Percentiles rank a stretch among this genome's conserved stretches.
Conservation (phyloP, 257 asterid genomes). For the Ligustrum vulgare region DNA sequence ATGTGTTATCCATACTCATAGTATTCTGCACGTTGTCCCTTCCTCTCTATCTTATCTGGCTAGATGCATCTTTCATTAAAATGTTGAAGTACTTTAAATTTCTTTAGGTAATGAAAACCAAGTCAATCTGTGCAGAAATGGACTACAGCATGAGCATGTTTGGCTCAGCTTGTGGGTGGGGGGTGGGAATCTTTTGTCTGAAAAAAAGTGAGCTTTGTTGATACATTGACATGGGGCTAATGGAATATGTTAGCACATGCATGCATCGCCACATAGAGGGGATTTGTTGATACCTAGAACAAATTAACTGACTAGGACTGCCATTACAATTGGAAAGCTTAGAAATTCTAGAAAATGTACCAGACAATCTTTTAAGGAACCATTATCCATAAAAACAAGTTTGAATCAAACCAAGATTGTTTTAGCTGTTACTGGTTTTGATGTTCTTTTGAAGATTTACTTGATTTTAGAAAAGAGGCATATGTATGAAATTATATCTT, state of each 20-base stretch:
- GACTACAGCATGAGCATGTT: background rate
- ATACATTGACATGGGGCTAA: background rate
- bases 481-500: background rate
- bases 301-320: background rate
- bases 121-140: background rate
- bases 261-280: background rate
- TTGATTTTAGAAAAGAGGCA: background rate
- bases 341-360: background rate
- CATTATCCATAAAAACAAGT: no score
- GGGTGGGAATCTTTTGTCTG: no score
- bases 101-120: background rate
- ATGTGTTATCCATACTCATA: conserved; percentile 36
- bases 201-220: no score
- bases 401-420: background rate
- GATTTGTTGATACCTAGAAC: background rate
- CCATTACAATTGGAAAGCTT: background rate
- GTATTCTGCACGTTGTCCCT: background rate
- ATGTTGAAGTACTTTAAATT: background rate
- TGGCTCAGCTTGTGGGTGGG: background rate
- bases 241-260: background rate
- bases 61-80: background rate
- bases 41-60: background rate
- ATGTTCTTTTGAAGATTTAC: background rate
- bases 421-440: background rate
- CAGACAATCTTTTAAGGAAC: background rate